A percentile compares a stretch with the other conserved stretches of the same genome.
phyloP scores from a whole-genome alignment of 225 moss, liverwort and hornwort genomes.

The Physcomitrellopsis africana region DNA sequence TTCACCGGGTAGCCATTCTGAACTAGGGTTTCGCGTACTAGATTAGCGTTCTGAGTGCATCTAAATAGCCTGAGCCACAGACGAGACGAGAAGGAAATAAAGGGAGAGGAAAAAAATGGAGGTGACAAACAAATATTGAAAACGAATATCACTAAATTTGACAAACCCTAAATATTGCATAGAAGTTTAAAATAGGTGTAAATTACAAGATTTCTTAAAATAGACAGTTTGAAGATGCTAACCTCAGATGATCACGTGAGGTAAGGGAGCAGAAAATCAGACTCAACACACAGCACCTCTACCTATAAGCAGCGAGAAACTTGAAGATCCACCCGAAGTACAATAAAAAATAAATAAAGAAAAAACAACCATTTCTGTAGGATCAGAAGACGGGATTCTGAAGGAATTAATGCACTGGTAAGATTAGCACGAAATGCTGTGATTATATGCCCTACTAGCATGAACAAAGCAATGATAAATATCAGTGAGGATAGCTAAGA shows the following conservation, averaged over 20 bases:
- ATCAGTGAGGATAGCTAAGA: neutral
- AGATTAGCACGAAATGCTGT: constrained; percentile 6
- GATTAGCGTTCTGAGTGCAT: neutral
- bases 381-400: constrained; percentile 8
- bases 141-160: constrained; percentile 1
- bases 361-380: neutral
- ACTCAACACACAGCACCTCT: constrained; percentile 6
- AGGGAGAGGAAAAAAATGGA: neutral
- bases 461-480: neutral
- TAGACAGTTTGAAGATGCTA: neutral
- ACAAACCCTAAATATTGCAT: constrained; percentile 7
- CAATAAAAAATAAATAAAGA: constrained; percentile 10
- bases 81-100: neutral
- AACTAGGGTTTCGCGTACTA: constrained; percentile 19
- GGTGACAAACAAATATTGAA: neutral
- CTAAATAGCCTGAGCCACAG: neutral
- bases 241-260: neutral
- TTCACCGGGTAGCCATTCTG: neutral
- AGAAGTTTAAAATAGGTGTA: neutral
- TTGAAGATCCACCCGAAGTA: neutral
- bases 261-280: neutral
- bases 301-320: constrained; percentile 12
- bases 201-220: neutral
- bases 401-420: neutral
- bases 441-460: neutral